A percentile compares a stretch with the other conserved stretches of the same genome.
These are phyloP conservation scores for Pseudogymnoascus sp. DNA, from an alignment of 2,329 filamentous ascomycete species.

Conservation along the genomic window DNA sequence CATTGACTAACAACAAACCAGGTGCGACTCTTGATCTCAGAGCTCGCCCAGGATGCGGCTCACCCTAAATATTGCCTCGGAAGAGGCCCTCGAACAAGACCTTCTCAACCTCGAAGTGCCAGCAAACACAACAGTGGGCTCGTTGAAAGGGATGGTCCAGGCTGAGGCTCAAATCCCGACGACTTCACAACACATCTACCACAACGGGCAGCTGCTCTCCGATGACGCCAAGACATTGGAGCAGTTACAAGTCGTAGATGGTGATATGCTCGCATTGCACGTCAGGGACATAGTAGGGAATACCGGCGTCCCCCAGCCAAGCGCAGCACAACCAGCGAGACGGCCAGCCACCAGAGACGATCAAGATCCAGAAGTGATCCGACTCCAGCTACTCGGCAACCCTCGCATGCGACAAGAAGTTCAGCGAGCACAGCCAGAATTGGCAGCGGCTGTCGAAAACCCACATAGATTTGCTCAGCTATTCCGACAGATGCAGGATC, in stretches of 20 bases:
- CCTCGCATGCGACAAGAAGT: conserved; percentile 65
- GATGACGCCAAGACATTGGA: conserved; percentile 76
- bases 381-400: conserved; percentile 75
- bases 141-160: conserved; percentile 81
- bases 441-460: conserved; percentile 70
- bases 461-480: conserved; percentile 68
- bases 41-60: conserved; percentile 57
- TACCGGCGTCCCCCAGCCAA: conserved; percentile 32
- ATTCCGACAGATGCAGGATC: conserved; percentile 58
- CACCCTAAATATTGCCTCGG: conserved; percentile 74
- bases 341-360: conserved; percentile 31
- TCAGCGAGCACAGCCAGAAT: conserved; percentile 63
- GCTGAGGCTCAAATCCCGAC: conserved; percentile 71
- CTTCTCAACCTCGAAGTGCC: conserved; percentile 77
- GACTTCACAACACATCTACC: conserved; percentile 73
- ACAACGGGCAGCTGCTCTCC: conserved; percentile 75
- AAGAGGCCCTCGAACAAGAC: conserved; percentile 57
- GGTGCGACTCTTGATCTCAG: conserved; percentile 4
- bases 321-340: conserved; percentile 23
- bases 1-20: neutral
- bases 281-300: conserved; percentile 54
- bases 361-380: conserved; percentile 71
- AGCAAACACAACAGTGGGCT: conserved; percentile 72
- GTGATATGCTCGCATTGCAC: conserved; percentile 87
- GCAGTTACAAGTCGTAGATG: conserved; percentile 72